phyloP scores from a whole-genome alignment of 2,329 filamentous ascomycete species.

The Tolypocladium cylindrosporum region DNA sequence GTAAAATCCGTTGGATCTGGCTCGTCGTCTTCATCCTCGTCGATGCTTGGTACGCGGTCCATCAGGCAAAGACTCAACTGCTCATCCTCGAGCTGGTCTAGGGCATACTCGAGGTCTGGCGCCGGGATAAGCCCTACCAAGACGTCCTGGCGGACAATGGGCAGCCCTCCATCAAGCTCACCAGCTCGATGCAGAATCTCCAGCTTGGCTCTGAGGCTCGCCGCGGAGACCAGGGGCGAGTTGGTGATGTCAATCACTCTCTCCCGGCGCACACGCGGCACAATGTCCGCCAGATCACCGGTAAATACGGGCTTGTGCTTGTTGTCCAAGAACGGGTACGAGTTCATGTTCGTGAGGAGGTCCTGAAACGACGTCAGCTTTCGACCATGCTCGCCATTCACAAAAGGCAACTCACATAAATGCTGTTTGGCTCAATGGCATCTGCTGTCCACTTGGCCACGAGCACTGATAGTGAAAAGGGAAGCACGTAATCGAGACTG shows the following conservation, averaged over 20 bases:
- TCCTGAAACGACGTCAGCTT: slow-evolving; percentile 42
- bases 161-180: slow-evolving; percentile 84
- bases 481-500: slow-evolving; percentile 87
- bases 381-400: not conserved
- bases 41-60: slow-evolving; percentile 53
- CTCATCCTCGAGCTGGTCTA: slow-evolving; percentile 76
- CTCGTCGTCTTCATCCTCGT: slow-evolving; percentile 52
- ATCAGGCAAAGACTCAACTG: slow-evolving; percentile 69
- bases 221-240: slow-evolving; percentile 70
- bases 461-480: slow-evolving; percentile 84
- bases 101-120: slow-evolving; percentile 84
- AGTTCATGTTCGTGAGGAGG: slow-evolving; percentile 90
- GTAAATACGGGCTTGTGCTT: slow-evolving; percentile 90
- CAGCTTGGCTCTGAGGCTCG: slow-evolving; percentile 68
- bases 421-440: slow-evolving; percentile 85
- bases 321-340: slow-evolving; percentile 94
- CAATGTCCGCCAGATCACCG: slow-evolving; percentile 77
- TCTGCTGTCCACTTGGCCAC: slow-evolving; percentile 99
- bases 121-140: slow-evolving; percentile 88
- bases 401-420: slow-evolving; percentile 53
- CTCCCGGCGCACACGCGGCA: slow-evolving; percentile 62
- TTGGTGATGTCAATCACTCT: slow-evolving; percentile 81
- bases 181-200: slow-evolving; percentile 74
- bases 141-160: slow-evolving; percentile 68
- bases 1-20: slow-evolving; percentile 76